phyloP scores from a whole-genome alignment of 2,329 filamentous ascomycete genomes.

The Capronia epimyces region DNA sequence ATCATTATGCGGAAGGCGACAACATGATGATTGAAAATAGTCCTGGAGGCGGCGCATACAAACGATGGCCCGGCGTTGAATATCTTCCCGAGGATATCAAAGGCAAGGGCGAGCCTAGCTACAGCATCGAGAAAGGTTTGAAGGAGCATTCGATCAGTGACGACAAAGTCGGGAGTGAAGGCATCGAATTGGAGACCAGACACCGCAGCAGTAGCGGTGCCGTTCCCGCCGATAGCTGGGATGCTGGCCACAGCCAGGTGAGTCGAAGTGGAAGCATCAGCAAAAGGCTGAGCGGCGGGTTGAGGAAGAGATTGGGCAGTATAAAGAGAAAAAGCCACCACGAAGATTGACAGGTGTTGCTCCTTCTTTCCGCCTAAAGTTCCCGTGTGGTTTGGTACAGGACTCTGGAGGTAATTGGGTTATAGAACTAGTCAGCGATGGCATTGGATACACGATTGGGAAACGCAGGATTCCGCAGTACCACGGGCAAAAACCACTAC shows the following conservation, averaged over 20 bases:
- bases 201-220: conserved; percentile 11
- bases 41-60: conserved; percentile 67
- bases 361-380: no score
- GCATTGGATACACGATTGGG: no score
- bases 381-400: no score
- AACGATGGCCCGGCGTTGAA: conserved; percentile 59
- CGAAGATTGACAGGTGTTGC: conserved; percentile 9
- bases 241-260: conserved; percentile 11
- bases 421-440: no score
- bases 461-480: no score
- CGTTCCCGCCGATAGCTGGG: conserved; percentile 10
- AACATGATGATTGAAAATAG: conserved; percentile 74
- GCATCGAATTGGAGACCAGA: conserved; percentile 26
- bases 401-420: no score
- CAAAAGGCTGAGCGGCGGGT: conserved; percentile 23
- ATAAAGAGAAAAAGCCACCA: conserved; percentile 21
- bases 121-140: conserved; percentile 61
- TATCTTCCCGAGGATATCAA: conserved; percentile 75
- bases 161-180: conserved; percentile 14
- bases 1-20: conserved; percentile 78
- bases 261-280: conserved; percentile 24
- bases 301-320: conserved; percentile 29
- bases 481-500: no score
- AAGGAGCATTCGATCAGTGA: conserved; percentile 51
- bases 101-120: conserved; percentile 75